Evolutionary conservation across 257 asterid species (phyloP).

Genomic region (Gentiana straminea): DNA sequence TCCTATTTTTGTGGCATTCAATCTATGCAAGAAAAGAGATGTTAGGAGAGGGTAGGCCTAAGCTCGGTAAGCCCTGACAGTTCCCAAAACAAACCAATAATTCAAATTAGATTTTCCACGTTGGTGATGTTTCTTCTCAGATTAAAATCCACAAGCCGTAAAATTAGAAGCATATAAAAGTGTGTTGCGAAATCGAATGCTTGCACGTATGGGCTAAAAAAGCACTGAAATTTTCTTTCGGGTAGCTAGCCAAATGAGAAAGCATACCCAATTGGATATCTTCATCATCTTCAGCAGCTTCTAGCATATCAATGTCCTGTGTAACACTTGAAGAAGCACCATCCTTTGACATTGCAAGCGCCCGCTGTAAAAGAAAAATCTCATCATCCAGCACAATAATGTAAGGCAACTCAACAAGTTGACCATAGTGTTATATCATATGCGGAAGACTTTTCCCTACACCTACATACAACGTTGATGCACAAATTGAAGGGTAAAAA

Average conservation of each 20-base stretch:
- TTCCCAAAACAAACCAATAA: too few relatives aligned
- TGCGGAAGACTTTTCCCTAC: too few relatives aligned
- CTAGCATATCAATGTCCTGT: conserved; percentile 89
- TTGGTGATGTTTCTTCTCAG: too few relatives aligned
- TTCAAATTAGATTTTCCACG: too few relatives aligned
- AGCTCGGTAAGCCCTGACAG: too few relatives aligned
- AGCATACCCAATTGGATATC: conserved; percentile 81
- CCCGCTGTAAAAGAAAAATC: conserved; percentile 89
- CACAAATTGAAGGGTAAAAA: background rate
- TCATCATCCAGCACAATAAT: conserved; percentile 73
- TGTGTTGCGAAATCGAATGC: background rate
- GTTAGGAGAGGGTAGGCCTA: too few relatives aligned
- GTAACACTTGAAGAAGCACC: conserved; percentile 56
- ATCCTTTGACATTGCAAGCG: conserved; percentile 99
- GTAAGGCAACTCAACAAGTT: background rate
- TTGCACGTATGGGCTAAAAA: too few relatives aligned
- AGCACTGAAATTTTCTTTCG: too few relatives aligned
- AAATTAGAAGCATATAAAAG: too few relatives aligned
- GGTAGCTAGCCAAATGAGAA: background rate
- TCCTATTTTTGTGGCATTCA: too few relatives aligned
- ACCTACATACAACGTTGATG: background rate
- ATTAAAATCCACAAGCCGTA: background rate
- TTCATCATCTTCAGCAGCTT: conserved; percentile 88
- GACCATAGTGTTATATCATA: too few relatives aligned
- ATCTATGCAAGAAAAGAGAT: too few relatives aligned